Conservation (phyloP, 2,329 filamentous ascomycete species). For the Botryosphaeria dothidea region DNA sequence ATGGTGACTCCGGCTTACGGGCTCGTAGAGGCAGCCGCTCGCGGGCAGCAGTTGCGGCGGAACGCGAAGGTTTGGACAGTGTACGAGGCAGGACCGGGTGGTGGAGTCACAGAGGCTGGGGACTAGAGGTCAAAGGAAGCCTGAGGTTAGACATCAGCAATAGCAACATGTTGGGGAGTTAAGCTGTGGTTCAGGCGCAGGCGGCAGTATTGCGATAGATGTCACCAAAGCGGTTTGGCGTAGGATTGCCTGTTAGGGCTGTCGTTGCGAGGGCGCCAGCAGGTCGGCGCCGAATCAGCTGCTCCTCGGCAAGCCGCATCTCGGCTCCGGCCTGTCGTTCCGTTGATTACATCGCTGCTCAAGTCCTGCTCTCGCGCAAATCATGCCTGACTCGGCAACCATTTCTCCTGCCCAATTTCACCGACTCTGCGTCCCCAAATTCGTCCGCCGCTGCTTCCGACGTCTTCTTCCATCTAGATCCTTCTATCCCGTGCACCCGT, state of each 20-base stretch:
- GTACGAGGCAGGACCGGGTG: background rate
- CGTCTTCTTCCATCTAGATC: too few relatives aligned
- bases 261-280: background rate
- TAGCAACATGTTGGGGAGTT: background rate
- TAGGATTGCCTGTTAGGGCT: background rate
- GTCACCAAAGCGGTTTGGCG: constrained; percentile 11
- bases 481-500: too few relatives aligned
- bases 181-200: background rate
- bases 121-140: background rate
- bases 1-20: constrained; percentile 3
- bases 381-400: too few relatives aligned
- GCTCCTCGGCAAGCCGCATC: background rate
- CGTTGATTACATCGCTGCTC: too few relatives aligned
- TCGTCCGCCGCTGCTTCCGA: too few relatives aligned
- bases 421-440: too few relatives aligned
- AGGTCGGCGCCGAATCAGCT: background rate
- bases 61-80: background rate
- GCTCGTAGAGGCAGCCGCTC: background rate
- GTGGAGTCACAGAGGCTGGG: background rate
- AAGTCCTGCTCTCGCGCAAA: too few relatives aligned
- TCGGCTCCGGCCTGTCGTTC: background rate
- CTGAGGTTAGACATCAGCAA: background rate
- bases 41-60: background rate
- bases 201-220: constrained; percentile 4
- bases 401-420: too few relatives aligned